phyloP scores from a whole-genome alignment of 306 rosid genomes.

The Citrullus mucosospermus region DNA sequence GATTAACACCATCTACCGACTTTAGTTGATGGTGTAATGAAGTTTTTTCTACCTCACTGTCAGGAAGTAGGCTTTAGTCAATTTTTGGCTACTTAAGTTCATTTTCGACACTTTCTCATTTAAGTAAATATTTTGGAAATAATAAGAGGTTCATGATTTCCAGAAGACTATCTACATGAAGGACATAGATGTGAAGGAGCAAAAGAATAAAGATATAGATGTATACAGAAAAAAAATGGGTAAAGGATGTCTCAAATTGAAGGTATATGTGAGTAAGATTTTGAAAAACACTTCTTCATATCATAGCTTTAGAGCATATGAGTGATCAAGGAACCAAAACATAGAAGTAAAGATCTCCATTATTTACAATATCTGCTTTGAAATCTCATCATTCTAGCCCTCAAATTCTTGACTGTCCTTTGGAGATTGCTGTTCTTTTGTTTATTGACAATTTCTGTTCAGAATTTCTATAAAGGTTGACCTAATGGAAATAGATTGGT shows the following conservation, averaged over 20 bases:
- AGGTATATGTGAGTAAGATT: not conserved
- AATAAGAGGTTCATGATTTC: not conserved
- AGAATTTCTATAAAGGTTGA: not conserved
- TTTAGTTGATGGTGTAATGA: too few relatives aligned
- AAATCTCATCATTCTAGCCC: not conserved
- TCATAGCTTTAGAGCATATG: not conserved
- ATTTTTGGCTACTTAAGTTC: too few relatives aligned
- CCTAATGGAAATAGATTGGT: constrained; percentile 7
- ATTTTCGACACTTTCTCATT: too few relatives aligned
- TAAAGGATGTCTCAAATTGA: not conserved
- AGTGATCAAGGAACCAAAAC: not conserved
- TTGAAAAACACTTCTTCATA: not conserved
- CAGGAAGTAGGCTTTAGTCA: too few relatives aligned
- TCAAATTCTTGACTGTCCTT: not conserved
- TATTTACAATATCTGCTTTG: not conserved
- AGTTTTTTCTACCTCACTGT: too few relatives aligned
- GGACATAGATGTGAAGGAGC: not conserved
- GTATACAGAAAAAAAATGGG: not conserved
- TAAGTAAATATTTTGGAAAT: not conserved
- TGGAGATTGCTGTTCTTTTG: not conserved
- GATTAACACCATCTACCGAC: too few relatives aligned
- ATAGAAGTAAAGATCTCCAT: not conserved
- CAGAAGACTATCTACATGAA: not conserved
- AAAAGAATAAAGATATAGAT: not conserved
- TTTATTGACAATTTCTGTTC: not conserved